Base-by-base conservation (phyloP, 2,329 filamentous ascomycete genomes). In the Gremmenia infestans region DNA sequence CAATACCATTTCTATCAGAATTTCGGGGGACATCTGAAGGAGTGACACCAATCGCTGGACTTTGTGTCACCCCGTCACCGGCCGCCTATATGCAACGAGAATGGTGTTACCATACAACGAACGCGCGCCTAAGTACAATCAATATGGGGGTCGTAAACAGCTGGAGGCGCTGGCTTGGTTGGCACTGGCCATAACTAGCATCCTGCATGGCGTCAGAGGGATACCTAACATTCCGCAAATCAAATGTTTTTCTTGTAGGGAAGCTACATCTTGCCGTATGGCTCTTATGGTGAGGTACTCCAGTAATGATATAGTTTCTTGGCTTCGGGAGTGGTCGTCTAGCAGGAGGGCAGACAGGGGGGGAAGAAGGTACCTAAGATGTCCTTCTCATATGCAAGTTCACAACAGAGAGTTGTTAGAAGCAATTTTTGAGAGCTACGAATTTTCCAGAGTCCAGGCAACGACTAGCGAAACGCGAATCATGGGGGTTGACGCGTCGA, bases 401-500 rank as follows among this genome's bases (percentile, higher is more conserved):
- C 9, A 11, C 8, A 32, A 32, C 9, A 3, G 12, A 4, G 28
- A 32, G 28, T 32, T 32, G 28, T 32, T n/a, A 4, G 8, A 42
- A 11, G 6, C 15, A n/a, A n/a, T 42, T 19, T n/a, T 8, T 8
- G 15, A 17, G 12, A 19, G 39, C 12, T n/a, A 6, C 39, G 6
- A n/a, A 15, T 42, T 42, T 17, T 42, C 39, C 4, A 8, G 12
- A 42, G 2, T 5, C 39, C 17, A 42, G 39, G 39, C 39, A 42
- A 42, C 17, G 39, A 42, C 15, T 42, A 42, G 39, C 39, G 39
- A 36, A 35, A 49, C 47, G 47, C 32, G 47, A 37, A 37, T 17
- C 47, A 17, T 36, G 28, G 14, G n/a, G 15, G 28, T 17, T 1
- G 43, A 59, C 59, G 54, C 56, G 59, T 55, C 46, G n/a, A 25